These are phyloP conservation scores for Phoenix dactylifera DNA, from an alignment of 176 grass and related monocot species.

Conservation along the genomic window DNA sequence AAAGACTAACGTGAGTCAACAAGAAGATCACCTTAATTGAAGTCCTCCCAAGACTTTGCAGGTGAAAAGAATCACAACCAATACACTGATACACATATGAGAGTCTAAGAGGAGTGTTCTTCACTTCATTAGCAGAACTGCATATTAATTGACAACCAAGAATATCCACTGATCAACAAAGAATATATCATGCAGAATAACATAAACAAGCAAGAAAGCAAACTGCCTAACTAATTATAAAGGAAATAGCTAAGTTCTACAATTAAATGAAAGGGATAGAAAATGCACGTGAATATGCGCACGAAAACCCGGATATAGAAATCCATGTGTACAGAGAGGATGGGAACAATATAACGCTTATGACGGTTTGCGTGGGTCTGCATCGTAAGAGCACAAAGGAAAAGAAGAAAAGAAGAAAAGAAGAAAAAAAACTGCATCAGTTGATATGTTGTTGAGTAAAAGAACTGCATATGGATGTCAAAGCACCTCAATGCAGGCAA, in stretches of 20 bases:
- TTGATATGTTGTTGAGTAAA: too few relatives aligned
- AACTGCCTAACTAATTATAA: not conserved
- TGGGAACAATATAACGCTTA: slow-evolving; percentile 90
- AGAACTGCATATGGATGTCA: too few relatives aligned
- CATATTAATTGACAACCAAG: slow-evolving; percentile 2
- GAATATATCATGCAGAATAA: too few relatives aligned
- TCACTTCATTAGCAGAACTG: slow-evolving; percentile 91
- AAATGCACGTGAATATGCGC: slow-evolving; percentile 82
- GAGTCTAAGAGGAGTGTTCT: slow-evolving; percentile 88
- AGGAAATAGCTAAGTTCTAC: not conserved
- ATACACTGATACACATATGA: slow-evolving; percentile 95
- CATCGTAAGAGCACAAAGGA: not conserved
- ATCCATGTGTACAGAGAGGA: slow-evolving; percentile 92
- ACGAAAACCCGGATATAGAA: slow-evolving; percentile 99
- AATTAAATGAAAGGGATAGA: not conserved
- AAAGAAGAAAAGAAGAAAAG: slow-evolving; percentile 18
- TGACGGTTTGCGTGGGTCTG: slow-evolving; percentile 96
- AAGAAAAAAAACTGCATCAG: not conserved
- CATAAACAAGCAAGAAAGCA: not conserved
- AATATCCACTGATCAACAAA: too few relatives aligned
- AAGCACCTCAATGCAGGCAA: slow-evolving; percentile 91
- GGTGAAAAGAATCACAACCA: slow-evolving; percentile 97
- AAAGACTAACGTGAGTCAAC: too few relatives aligned
- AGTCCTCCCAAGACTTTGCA: slow-evolving; percentile 71
- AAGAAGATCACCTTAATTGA: slow-evolving; percentile 50